phyloP scores from a whole-genome alignment of 768 basidiomycete species.

The Leccinum subtestaceum region DNA sequence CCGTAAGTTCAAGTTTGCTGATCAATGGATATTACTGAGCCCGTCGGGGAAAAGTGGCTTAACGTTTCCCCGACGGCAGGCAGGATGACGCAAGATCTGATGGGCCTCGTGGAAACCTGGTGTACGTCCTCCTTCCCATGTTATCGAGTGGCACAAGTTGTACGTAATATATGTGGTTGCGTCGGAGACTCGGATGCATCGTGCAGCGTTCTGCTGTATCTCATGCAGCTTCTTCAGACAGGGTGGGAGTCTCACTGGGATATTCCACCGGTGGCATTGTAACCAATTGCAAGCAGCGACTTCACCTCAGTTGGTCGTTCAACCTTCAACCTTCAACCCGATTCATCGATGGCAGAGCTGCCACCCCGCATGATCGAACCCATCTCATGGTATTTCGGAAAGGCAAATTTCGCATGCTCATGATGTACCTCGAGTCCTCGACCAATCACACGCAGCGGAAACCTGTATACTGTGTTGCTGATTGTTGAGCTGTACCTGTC shows the following conservation, averaged over 20 bases:
- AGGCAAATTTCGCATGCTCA: background rate
- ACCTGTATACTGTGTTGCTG: background rate
- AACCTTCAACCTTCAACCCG: background rate
- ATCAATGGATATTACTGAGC: background rate
- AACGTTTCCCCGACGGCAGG: background rate
- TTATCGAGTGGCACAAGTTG: background rate
- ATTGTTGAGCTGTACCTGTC: too few species aligned
- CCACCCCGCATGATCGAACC: background rate
- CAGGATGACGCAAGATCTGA: background rate
- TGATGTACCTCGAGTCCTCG: background rate
- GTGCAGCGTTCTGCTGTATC: background rate
- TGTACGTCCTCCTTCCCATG: background rate
- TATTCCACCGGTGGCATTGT: background rate
- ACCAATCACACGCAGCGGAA: background rate
- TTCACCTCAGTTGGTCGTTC: background rate
- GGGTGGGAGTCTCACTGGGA: background rate
- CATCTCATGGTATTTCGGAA: background rate
- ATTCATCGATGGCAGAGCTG: background rate
- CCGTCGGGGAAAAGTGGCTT: background rate
- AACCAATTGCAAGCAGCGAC: background rate
- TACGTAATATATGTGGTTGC: background rate
- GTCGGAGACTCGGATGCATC: background rate
- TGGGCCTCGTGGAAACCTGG: constrained; percentile 2
- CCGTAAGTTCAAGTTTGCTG: background rate
- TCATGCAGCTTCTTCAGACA: background rate